Percentiles rank a stretch among this genome's conserved stretches.
Conservation (phyloP, 768 basidiomycete genomes). For the Amyloporia xantha region DNA sequence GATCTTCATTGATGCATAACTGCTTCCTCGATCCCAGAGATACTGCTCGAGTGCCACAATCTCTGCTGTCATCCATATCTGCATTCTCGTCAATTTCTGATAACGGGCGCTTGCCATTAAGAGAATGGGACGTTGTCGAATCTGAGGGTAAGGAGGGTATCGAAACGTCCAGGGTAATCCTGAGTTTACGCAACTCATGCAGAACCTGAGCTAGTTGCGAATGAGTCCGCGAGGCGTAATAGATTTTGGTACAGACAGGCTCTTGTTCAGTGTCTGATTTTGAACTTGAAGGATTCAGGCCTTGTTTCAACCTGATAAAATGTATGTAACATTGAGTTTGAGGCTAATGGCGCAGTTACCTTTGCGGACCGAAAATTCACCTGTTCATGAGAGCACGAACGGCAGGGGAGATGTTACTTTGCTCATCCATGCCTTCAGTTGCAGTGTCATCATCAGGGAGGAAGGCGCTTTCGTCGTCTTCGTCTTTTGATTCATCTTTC, state of each 20-base stretch:
- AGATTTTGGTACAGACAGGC: conserved; percentile 74
- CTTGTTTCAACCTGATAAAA: conserved; percentile 3
- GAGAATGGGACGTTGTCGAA: neutral
- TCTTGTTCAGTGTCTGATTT: conserved; percentile 39
- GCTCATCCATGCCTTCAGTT: conserved; percentile 22
- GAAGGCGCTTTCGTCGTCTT: conserved; percentile 55
- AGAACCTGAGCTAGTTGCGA: conserved; percentile 91
- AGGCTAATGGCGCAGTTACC: too few relatives aligned
- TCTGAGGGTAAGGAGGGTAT: conserved; percentile 13
- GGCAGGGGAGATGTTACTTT: conserved; percentile 62
- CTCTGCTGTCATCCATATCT: neutral
- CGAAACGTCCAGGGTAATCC: conserved; percentile 46
- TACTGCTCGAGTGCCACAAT: conserved; percentile 50
- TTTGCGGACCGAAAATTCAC: too few relatives aligned
- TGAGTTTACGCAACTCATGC: conserved; percentile 60
- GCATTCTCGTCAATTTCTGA: neutral
- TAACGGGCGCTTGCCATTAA: neutral
- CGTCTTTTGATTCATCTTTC: conserved; percentile 26
- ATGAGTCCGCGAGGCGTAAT: conserved; percentile 92
- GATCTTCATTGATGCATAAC: conserved; percentile 83
- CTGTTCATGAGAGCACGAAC: conserved; percentile 75
- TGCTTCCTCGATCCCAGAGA: conserved; percentile 87
- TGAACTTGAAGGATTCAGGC: conserved; percentile 6
- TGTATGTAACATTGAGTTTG: neutral
- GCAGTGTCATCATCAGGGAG: conserved; percentile 52